Base-by-base conservation (phyloP, 2,329 filamentous ascomycete species). In the Ascochyta fabae region DNA sequence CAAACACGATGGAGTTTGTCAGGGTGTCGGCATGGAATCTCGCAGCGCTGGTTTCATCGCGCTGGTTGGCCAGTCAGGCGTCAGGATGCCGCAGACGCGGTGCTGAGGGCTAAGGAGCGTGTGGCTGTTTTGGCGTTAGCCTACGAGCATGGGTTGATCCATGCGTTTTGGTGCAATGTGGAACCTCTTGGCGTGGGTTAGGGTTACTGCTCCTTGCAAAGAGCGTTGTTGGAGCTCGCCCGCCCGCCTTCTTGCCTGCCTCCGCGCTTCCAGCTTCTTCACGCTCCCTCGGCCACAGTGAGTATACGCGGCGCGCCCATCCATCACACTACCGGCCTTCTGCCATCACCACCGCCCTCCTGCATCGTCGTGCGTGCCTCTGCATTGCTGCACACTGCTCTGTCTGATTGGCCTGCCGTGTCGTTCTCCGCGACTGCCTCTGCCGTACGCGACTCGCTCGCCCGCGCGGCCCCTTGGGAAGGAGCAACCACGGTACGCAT, bases 341-440 rank as follows among this genome's bases (percentile, higher is more conserved):
- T 45, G 41, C 58, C 48, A 42, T 59, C 53, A 52, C 48, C 43
- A 48, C 29, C 36, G 19, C 60, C 50, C 42, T 51, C 54, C 41
- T 56, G 50, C 60, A 23, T 43, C 48, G 34, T 46, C 36, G 41
- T 24, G 53, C 42, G 53, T 55, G 53, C 31, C 41, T 49, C 31
- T 33, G 48, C 35, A 38, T 22, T 50, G 53, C 42, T 35, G 15
- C 41, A 26, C 31, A 7, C 22, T 31, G 24, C 41, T 36, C 29
- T 41, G 31, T 46, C 46, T 55, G 53, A 55, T 55, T 55, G 53
- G 53, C 36, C 41, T 55, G 41, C 62, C 60, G 50, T 64, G 63
- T 59, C 58, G 33, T 65, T 64, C 63, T 62, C 63, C 55, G 61
- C 65, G 60, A 60, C 59, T 56, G 59, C 60, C 62, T 67, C 56